A percentile compares a stretch with the other conserved stretches of the same genome.
Evolutionary conservation across 2,329 filamentous ascomycete genomes (phyloP).

Genomic region (Neocucurbitaria cava): DNA sequence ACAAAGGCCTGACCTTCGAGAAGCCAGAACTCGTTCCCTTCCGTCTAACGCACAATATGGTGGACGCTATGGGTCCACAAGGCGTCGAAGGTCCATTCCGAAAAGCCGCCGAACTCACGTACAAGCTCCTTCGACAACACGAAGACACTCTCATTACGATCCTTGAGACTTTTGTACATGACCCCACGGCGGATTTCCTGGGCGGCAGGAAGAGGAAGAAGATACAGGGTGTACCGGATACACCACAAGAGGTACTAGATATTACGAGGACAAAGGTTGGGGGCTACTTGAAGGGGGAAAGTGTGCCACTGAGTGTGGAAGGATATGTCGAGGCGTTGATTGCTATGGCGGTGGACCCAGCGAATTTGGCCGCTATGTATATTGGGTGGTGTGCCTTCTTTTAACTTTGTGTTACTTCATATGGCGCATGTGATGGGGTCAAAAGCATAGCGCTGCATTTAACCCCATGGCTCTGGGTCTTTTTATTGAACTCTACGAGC

Average conservation of each 20-base stretch:
- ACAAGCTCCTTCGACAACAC: slow-evolving; percentile 83
- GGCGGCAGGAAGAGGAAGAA: slow-evolving; percentile 68
- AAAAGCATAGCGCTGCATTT: background rate
- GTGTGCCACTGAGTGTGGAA: slow-evolving; percentile 90
- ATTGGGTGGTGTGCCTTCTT: slow-evolving; percentile 88
- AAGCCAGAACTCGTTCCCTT: slow-evolving; percentile 96
- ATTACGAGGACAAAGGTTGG: slow-evolving; percentile 86
- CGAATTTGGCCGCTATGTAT: slow-evolving; percentile 90
- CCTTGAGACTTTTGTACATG: slow-evolving; percentile 94
- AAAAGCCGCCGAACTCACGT: slow-evolving; percentile 86
- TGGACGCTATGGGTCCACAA: slow-evolving; percentile 94
- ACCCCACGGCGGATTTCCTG: slow-evolving; percentile 93
- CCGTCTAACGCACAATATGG: slow-evolving; percentile 97
- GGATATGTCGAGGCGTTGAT: slow-evolving; percentile 98
- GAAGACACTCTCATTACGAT: slow-evolving; percentile 98
- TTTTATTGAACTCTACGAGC: no score
- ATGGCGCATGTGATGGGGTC: background rate
- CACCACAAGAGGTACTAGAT: slow-evolving; percentile 82
- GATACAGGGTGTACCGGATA: slow-evolving; percentile 66
- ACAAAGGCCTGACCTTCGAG: slow-evolving; percentile 94
- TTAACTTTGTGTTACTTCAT: slow-evolving; percentile 38
- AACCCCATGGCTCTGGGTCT: no score
- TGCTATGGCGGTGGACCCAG: slow-evolving; percentile 79
- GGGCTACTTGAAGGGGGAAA: slow-evolving; percentile 84
- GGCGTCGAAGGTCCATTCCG: slow-evolving; percentile 92